These are phyloP conservation scores for Trichocomaceae sp. DNA, from an alignment of 2,329 filamentous ascomycete species.

Conservation along the genomic window DNA sequence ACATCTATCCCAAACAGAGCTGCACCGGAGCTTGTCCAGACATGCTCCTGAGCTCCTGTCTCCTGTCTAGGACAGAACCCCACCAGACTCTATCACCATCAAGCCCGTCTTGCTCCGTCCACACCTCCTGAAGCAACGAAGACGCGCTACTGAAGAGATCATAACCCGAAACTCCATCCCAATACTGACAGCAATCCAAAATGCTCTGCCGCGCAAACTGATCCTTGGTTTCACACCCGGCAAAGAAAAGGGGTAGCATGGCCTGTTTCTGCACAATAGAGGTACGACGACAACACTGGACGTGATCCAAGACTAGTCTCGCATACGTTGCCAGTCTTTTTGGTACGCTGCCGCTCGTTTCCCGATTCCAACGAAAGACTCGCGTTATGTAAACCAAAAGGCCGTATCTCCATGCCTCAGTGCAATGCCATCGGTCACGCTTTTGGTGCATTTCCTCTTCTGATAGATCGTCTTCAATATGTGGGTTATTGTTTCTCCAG, in stretches of 20 bases:
- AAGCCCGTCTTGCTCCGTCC: neutral
- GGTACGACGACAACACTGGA: constrained; percentile 6
- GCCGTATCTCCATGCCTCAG: constrained; percentile 8
- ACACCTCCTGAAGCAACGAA: constrained; percentile 1
- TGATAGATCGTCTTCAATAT: neutral
- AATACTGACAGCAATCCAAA: constrained; percentile 1
- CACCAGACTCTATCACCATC: neutral
- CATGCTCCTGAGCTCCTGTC: neutral
- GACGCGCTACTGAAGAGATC: neutral
- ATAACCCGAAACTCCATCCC: neutral
- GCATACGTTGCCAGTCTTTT: neutral
- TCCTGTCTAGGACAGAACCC: constrained; percentile 5
- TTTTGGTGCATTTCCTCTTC: constrained; percentile 7
- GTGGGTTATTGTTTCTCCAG: neutral
- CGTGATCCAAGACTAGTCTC: constrained; percentile 2
- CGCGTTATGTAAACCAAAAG: constrained; percentile 4
- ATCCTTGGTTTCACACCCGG: constrained; percentile 6
- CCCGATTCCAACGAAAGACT: constrained; percentile 4
- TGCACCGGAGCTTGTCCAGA: neutral
- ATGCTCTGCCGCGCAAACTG: neutral
- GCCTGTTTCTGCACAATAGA: constrained; percentile 7
- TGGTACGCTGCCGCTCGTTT: neutral
- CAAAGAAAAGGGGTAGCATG: constrained; percentile 3
- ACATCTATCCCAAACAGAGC: neutral
- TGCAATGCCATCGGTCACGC: constrained; percentile 6